Evolutionary conservation across 306 rosid species (phyloP), one percentile per base, ranked within the genome.

Genomic region (Gillenia trifoliata): DNA sequence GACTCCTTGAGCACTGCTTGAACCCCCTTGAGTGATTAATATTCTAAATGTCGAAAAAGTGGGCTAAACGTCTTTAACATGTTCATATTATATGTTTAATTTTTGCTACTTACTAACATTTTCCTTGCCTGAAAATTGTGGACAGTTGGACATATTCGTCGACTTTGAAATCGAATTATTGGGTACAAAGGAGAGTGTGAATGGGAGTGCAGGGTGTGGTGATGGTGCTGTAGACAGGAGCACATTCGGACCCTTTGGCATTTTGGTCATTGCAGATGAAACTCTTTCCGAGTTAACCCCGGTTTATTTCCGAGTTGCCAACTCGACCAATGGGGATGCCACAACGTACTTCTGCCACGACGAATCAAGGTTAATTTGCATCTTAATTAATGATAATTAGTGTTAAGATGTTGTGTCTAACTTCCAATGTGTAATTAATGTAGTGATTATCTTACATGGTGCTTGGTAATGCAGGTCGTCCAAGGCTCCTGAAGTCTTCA

Each of bases 221-320:
- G 84, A 59, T 40, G 96, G 98, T 68, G 90, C 95, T 29, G 28
- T 5, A 11, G 90, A 87, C 15, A 87, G 90, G 84, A 81, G 85
- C 79, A 70, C 60, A 29, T 76, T 83, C 3, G 98, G 98, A 79
- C 98, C 98, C 66, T 93, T 93, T 70, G 98, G 98, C 4, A 13
- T 93, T 75, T 54, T 90, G 40, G 92, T 85, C 65, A 71, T 90
- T n/a, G 96, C 98, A 12, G 85, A 93, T 64, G 86, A 90, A 59
- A 43, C 84, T 49, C 96, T 90, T 76, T 86, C 94, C 20, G 98
- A 93, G 75, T 78, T 80, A 1, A 93, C 98, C 62, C 93, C 96
- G 4, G 62, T 93, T 66, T 90, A 87, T 74, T 90, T 93, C 73
- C 82, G 81, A 40, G 59, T 57, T 50, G 61, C 89, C 64, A 81